These are phyloP conservation scores for Recurvomyces mirabilis DNA, from an alignment of 495 filamentous ascomycete species.

Conservation along the genomic window DNA sequence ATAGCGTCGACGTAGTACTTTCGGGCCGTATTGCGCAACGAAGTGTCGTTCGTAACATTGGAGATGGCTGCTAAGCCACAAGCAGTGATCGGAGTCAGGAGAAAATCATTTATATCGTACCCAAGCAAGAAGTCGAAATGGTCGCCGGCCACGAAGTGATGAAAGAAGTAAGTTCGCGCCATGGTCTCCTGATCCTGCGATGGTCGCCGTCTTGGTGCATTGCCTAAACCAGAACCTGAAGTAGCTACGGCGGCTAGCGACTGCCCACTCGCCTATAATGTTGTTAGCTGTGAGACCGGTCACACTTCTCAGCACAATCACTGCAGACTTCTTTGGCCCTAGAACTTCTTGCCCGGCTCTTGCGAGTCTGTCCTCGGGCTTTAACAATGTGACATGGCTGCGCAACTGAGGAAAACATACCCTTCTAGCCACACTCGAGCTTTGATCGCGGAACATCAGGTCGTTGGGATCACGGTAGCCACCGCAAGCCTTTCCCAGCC, in stretches of 20 bases:
- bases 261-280: constrained; percentile 5
- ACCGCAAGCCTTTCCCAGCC: constrained; percentile 12
- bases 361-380: too few relatives aligned
- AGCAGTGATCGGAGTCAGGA: constrained; percentile 13
- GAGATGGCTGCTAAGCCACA: constrained; percentile 9
- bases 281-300: too few relatives aligned
- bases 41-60: constrained; percentile 1
- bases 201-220: background rate
- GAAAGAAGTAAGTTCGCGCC: constrained; percentile 9
- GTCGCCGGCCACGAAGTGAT: constrained; percentile 5
- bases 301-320: background rate
- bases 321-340: background rate
- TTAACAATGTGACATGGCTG: background rate
- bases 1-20: constrained; percentile 16
- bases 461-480: constrained; percentile 15
- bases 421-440: background rate
- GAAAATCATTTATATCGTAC: constrained; percentile 1
- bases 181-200: background rate
- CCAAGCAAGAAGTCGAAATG: constrained; percentile 9
- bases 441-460: constrained; percentile 14
- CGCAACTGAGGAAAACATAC: too few relatives aligned
- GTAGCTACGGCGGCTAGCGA: background rate
- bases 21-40: background rate
- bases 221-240: background rate
- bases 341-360: too few relatives aligned